Percentiles rank a stretch among this genome's conserved stretches.
Conservation (phyloP, 2,329 filamentous ascomycete species). For the Xylaria sp. region DNA sequence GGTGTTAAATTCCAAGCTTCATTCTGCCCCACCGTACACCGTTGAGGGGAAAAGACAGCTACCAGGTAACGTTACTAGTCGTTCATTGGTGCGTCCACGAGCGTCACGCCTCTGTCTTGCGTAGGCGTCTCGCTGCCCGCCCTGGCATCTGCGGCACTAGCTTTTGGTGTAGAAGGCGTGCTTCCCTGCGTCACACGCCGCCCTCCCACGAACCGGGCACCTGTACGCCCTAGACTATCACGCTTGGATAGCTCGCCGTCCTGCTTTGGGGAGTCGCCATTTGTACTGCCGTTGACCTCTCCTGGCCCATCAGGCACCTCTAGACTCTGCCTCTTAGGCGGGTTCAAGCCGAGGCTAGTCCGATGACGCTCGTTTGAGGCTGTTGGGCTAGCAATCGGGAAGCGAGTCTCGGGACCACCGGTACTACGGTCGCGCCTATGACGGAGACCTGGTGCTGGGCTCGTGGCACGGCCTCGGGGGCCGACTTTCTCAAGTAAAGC, state of each 20-base stretch:
- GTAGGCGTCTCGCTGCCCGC: constrained; percentile 42
- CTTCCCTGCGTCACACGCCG: constrained; percentile 57
- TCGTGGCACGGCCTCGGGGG: constrained; percentile 75
- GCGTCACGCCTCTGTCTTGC: constrained; percentile 58
- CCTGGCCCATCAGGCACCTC: constrained; percentile 77
- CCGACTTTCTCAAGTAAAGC: constrained; percentile 77
- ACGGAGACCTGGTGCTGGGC: constrained; percentile 71
- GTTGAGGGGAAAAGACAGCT: constrained; percentile 9
- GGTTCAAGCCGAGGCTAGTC: constrained; percentile 56
- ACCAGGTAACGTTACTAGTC: constrained; percentile 52
- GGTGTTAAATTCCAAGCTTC: constrained; percentile 8
- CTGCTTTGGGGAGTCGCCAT: constrained; percentile 55
- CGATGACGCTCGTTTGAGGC: constrained; percentile 64
- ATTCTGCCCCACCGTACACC: not conserved
- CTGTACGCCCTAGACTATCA: constrained; percentile 69
- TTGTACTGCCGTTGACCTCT: constrained; percentile 54
- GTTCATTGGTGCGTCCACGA: constrained; percentile 65
- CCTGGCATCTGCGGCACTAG: constrained; percentile 40
- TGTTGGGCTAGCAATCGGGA: constrained; percentile 80
- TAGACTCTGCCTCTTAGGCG: constrained; percentile 74
- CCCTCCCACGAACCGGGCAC: constrained; percentile 63
- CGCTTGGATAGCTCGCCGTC: constrained; percentile 68
- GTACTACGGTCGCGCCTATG: constrained; percentile 86
- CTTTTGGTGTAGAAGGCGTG: constrained; percentile 47
- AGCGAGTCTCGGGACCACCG: constrained; percentile 78